Base-by-base conservation (phyloP, 805 yeast species). In the Suhomyces faveliae region DNA sequence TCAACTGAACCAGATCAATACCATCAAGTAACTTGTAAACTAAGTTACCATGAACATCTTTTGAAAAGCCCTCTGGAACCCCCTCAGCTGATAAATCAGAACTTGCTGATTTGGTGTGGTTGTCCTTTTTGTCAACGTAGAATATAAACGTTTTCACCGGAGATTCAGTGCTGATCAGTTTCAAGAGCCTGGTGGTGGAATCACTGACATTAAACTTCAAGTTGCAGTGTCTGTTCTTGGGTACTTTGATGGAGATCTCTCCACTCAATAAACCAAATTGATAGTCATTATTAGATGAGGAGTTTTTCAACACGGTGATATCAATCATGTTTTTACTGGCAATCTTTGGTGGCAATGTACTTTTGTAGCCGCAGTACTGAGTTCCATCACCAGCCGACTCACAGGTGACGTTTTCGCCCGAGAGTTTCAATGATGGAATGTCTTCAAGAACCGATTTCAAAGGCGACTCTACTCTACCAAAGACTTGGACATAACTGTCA, bases 211-310 rank as follows among this genome's bases (percentile, higher is more conserved):
- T 79, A 71, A 89, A 88, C 15, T 64, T 66, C 30, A 89, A 51
- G 21, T 71, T 72, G 65, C 96, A 89, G 48, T 74, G 74, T 57
- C 96, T 76, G 62, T 83, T 84, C 25, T 81, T 80, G 12, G 74
- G 74, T 2, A 78, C 87, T 37, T 72, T 69, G 42, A 89, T 78
- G 45, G 65, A 66, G 35, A 89, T 57, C 39, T 83, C 84, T 0
- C 88, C 90, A 15, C 77, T 75, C 49, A 83, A 70, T 45, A 90
- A 87, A 0, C 84, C 83, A 61, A 82, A 86, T 1, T 85, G 78
- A 47, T 76, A 71, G 40, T 65, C 70, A 5, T 62, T 60, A 22
- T 66, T 66, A 4, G 70, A 55, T 35, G 80, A 71, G 2, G 81
- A 75, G 52, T 84, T 75, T 24, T 72, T 71, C 43, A 83, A 51